A percentile compares a stretch with the other conserved stretches of the same genome.
phyloP scores from a whole-genome alignment of 2,329 filamentous ascomycete genomes.

The Curvularia verruculosa region DNA sequence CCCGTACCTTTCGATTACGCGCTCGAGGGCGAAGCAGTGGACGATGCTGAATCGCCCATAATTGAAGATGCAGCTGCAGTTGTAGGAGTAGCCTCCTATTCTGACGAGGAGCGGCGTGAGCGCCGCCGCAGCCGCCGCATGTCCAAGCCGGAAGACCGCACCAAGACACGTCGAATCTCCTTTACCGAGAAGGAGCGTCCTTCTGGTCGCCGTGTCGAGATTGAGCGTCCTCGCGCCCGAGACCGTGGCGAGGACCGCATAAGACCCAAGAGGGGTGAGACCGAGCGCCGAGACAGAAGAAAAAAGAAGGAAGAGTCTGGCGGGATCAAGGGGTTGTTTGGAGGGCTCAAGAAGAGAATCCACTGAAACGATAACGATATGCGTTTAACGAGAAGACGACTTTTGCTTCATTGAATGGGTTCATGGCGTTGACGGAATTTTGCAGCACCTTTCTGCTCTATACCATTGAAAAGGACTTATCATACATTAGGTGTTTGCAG shows the following conservation, averaged over 20 bases:
- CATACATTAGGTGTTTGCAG: conserved; percentile 6
- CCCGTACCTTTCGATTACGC: conserved; percentile 31
- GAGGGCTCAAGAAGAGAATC: conserved; percentile 41
- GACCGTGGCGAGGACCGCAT: conserved; percentile 32
- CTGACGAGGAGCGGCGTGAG: conserved; percentile 37
- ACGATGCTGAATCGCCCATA: conserved; percentile 19
- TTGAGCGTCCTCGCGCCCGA: conserved; percentile 35
- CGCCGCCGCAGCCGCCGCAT: conserved; percentile 32
- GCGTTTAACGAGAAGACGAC: not conserved
- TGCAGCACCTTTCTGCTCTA: conserved; percentile 20
- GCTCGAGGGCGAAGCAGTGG: conserved; percentile 17
- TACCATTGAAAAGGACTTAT: conserved; percentile 18
- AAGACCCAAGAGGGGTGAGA: conserved; percentile 34
- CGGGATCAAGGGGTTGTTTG: conserved; percentile 40
- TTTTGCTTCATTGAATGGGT: conserved; percentile 1
- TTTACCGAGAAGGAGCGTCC: conserved; percentile 42
- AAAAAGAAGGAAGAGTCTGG: conserved; percentile 42
- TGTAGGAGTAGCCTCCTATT: conserved; percentile 34
- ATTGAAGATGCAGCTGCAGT: conserved; percentile 38
- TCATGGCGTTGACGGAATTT: conserved; percentile 16
- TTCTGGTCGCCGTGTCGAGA: conserved; percentile 34
- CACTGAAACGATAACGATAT: not conserved
- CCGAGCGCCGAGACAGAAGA: conserved; percentile 26
- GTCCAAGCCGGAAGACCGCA: conserved; percentile 38
- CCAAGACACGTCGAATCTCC: conserved; percentile 41